These are phyloP conservation scores for Pezicula carpinea DNA, from an alignment of 2,329 filamentous ascomycete species.

Conservation along the genomic window DNA sequence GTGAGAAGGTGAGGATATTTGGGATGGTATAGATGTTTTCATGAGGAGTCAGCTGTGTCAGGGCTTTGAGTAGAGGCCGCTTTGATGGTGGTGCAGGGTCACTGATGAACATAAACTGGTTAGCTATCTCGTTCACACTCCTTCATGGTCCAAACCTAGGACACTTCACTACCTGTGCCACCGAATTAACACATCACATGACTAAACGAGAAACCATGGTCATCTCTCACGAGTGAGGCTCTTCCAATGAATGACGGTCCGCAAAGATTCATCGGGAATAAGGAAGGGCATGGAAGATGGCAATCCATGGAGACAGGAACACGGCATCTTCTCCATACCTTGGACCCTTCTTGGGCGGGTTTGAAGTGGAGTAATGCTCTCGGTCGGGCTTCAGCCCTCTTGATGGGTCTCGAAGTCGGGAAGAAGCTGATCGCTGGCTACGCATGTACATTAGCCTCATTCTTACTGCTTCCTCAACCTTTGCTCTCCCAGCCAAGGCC, in stretches of 20 bases:
- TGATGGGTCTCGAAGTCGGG: not conserved
- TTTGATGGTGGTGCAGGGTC: constrained; percentile 5
- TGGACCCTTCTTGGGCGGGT: not conserved
- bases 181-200: no score
- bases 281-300: not conserved
- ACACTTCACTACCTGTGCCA: no score
- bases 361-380: constrained; percentile 4
- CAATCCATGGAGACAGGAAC: not conserved
- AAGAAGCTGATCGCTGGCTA: not conserved
- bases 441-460: not conserved
- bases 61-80: constrained; percentile 21
- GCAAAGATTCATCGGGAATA: not conserved
- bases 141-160: no score
- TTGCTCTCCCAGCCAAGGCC: no score
- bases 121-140: no score
- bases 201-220: not conserved
- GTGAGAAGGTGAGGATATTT: constrained; percentile 85
- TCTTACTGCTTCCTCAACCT: no score
- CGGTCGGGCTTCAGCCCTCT: not conserved
- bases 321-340: not conserved
- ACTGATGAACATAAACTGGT: not conserved
- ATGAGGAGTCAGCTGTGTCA: constrained; percentile 39
- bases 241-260: not conserved
- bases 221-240: not conserved
- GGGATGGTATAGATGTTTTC: constrained; percentile 98